Evolutionary conservation across 768 basidiomycete species (phyloP).

Genomic region (Boletus tomentosulus): DNA sequence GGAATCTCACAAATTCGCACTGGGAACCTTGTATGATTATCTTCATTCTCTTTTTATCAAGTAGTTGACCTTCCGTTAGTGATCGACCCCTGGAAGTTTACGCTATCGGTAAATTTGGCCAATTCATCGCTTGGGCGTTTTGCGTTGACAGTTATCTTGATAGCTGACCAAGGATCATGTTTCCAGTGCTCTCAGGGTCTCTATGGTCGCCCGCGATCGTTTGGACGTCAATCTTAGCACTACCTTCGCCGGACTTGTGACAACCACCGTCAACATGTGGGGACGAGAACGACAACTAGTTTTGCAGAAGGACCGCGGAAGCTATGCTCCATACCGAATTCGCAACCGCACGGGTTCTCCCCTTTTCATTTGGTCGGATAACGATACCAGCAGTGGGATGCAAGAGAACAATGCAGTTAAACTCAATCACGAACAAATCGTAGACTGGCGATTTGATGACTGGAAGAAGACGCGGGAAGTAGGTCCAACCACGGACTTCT

Average conservation of each 20-base stretch:
- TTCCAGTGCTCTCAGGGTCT: slow-evolving; percentile 51
- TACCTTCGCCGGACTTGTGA: slow-evolving; percentile 81
- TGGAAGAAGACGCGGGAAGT: slow-evolving; percentile 94
- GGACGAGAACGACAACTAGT: slow-evolving; percentile 69
- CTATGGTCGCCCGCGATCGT: slow-evolving; percentile 71
- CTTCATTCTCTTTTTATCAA: background rate
- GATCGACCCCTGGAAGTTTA: slow-evolving; percentile 95
- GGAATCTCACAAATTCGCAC: slow-evolving; percentile 95
- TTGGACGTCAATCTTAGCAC: slow-evolving; percentile 90
- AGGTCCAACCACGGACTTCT: slow-evolving; percentile 12
- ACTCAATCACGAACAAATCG: slow-evolving; percentile 66
- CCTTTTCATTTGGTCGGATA: slow-evolving; percentile 82
- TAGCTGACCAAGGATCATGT: slow-evolving; percentile 53
- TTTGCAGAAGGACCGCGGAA: slow-evolving; percentile 75
- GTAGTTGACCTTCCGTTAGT: slow-evolving; percentile 42
- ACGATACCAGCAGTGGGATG: slow-evolving; percentile 47
- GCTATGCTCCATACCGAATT: slow-evolving; percentile 90
- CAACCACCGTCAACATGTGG: slow-evolving; percentile 69
- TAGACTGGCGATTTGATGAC: slow-evolving; percentile 97
- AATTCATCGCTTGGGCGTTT: background rate
- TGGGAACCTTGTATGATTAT: slow-evolving; percentile 83
- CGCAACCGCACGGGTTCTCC: slow-evolving; percentile 87
- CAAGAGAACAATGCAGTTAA: slow-evolving; percentile 52
- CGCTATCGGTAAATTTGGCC: slow-evolving; percentile 48
- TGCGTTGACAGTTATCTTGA: slow-evolving; percentile 9